phyloP scores from a whole-genome alignment of 495 filamentous ascomycete genomes.

The Delitschia confertaspora region DNA sequence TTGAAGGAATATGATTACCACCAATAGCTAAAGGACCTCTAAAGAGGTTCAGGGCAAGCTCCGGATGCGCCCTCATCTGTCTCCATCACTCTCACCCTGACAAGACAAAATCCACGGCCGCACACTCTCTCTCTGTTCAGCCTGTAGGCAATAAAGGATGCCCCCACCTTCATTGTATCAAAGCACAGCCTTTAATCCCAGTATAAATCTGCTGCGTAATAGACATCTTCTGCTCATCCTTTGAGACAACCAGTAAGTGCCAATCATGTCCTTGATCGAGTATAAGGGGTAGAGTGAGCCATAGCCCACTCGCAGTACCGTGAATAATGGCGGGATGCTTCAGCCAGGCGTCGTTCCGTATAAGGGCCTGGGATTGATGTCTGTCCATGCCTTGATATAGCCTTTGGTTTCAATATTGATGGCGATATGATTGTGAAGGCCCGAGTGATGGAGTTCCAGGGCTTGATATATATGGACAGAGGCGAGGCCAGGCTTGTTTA shows the following conservation, averaged over 20 bases:
- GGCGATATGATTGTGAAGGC: conserved; percentile 24
- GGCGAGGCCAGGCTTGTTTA: conserved; percentile 15
- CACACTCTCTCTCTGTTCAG: no score
- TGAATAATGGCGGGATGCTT: conserved; percentile 4
- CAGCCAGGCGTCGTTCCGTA: conserved; percentile 23
- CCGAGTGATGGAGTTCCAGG: conserved; percentile 20
- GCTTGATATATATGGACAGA: conserved; percentile 15
- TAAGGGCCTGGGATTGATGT: conserved; percentile 23
- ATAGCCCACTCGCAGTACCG: not conserved
- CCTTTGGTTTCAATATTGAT: conserved; percentile 26
- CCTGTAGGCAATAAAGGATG: no score
- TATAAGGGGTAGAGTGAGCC: conserved; percentile 20
- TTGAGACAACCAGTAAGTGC: conserved; percentile 24
- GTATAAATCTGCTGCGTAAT: conserved; percentile 22
- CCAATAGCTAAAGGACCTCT: no score
- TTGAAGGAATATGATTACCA: no score
- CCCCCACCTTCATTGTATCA: conserved; percentile 22
- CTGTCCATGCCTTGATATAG: conserved; percentile 24
- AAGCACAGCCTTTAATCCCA: conserved; percentile 24
- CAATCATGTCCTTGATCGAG: conserved; percentile 28
- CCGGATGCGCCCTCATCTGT: no score
- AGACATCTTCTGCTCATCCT: conserved; percentile 13
- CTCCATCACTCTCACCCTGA: no score
- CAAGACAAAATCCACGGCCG: no score
- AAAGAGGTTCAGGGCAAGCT: no score